Conservation (phyloP, 768 basidiomycete species). For the Ephemerocybe angulata region DNA sequence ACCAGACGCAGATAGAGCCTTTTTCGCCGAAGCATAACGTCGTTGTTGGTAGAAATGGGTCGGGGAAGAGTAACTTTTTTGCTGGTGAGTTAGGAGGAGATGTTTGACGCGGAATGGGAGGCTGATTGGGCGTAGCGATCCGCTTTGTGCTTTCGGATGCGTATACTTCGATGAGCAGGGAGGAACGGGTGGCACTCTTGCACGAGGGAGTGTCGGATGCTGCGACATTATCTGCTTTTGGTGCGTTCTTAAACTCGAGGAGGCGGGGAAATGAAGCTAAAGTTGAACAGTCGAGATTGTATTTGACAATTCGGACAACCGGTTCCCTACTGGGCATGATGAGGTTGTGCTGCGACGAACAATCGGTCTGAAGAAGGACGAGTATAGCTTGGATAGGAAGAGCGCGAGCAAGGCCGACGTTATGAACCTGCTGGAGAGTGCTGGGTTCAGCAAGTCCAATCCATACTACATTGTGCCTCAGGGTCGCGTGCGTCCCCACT, state of each 20-base stretch:
- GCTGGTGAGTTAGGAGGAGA: slow-evolving; percentile 57
- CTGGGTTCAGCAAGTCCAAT: slow-evolving; percentile 97
- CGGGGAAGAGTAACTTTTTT: slow-evolving; percentile 99
- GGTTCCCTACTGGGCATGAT: slow-evolving; percentile 89
- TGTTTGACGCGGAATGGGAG: not conserved
- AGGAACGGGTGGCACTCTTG: slow-evolving; percentile 88
- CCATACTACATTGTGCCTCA: slow-evolving; percentile 99
- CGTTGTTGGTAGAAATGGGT: slow-evolving; percentile 95
- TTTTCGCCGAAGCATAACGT: slow-evolving; percentile 95
- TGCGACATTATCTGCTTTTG: slow-evolving; percentile 89
- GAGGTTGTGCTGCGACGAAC: slow-evolving; percentile 89
- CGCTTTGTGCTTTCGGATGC: slow-evolving; percentile 97
- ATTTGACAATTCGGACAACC: slow-evolving; percentile 91
- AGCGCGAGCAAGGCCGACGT: slow-evolving; percentile 95
- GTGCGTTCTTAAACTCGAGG: too few species aligned
- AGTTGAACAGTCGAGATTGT: slow-evolving; percentile 92
- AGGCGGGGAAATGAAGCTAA: too few species aligned
- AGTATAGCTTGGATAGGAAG: slow-evolving; percentile 96
- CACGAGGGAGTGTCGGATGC: slow-evolving; percentile 90
- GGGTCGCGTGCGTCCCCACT: slow-evolving; percentile 66
- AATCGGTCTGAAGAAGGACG: slow-evolving; percentile 97
- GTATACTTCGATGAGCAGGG: slow-evolving; percentile 91
- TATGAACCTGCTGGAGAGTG: slow-evolving; percentile 94
- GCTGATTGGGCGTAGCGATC: slow-evolving; percentile 56
- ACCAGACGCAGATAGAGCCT: slow-evolving; percentile 90